These are phyloP conservation scores for Leccinum sublutescens DNA, from an alignment of 768 basidiomycete genomes.

Conservation along the genomic window DNA sequence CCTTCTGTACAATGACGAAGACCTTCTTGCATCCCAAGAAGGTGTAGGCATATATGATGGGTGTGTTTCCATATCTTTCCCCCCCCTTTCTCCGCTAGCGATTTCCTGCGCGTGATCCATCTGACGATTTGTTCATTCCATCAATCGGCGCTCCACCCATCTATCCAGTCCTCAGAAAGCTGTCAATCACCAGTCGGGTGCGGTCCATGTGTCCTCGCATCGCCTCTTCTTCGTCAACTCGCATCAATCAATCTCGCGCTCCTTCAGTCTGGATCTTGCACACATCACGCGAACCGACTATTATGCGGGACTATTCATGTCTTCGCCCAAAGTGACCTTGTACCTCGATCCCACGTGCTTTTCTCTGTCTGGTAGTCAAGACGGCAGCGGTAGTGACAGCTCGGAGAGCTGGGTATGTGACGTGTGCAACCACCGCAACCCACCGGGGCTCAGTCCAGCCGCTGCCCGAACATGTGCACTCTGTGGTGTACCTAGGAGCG, in stretches of 20 bases:
- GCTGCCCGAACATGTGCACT: constrained; percentile 70
- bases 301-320: constrained; percentile 88
- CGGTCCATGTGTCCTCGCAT: constrained; percentile 73
- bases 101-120: constrained; percentile 21
- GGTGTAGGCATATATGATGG: constrained; percentile 90
- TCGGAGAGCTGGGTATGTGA: constrained; percentile 78
- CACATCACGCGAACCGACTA: constrained; percentile 75
- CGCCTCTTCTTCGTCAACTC: constrained; percentile 80
- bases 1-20: constrained; percentile 79
- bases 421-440: constrained; percentile 85
- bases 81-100: constrained; percentile 2
- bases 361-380: constrained; percentile 28
- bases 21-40: constrained; percentile 68
- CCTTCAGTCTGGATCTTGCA: constrained; percentile 67
- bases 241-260: constrained; percentile 46
- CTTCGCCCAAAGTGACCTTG: constrained; percentile 85
- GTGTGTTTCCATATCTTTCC: constrained; percentile 43
- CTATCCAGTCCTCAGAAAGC: constrained; percentile 72
- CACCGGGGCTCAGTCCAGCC: constrained; percentile 68
- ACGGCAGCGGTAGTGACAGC: constrained; percentile 29
- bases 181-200: constrained; percentile 72
- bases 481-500: constrained; percentile 73
- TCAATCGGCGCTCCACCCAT: constrained; percentile 31
- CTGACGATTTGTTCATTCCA: constrained; percentile 19
- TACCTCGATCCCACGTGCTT: constrained; percentile 44